Evolutionary conservation across 140 eudicot species (phyloP).

Genomic region (Oenanthe javanica): DNA sequence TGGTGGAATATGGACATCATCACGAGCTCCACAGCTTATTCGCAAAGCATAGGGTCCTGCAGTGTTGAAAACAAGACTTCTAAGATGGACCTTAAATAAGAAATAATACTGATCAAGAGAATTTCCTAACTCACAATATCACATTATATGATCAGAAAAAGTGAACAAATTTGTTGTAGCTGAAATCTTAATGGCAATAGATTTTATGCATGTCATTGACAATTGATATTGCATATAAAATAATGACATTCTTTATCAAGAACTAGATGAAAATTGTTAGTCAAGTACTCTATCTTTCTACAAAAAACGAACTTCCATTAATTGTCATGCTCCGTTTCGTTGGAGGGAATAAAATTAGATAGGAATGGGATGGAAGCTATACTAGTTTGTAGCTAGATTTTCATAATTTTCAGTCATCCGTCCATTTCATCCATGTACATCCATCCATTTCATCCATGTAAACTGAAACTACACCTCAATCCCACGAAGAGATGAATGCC

Average conservation of each 20-base stretch:
- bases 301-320: neutral
- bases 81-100: neutral
- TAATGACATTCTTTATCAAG: neutral
- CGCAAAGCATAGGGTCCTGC: conserved; percentile 80
- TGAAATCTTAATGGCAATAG: neutral
- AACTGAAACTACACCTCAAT: neutral
- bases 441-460: neutral
- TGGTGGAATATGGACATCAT: conserved; percentile 58
- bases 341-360: neutral
- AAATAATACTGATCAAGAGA: neutral
- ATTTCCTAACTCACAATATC: neutral
- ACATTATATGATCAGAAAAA: no score
- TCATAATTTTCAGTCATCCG: neutral
- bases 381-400: neutral
- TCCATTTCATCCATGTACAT: no score
- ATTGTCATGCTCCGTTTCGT: neutral
- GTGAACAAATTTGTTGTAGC: neutral
- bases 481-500: neutral
- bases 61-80: conserved; percentile 15
- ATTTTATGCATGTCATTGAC: neutral
- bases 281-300: neutral
- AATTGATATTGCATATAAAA: neutral
- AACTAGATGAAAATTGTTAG: neutral
- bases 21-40: conserved; percentile 90
- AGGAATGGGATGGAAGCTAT: neutral